These are phyloP conservation scores for Debaryomyces sp. DNA, from an alignment of 1,139 yeast genomes.

Conservation along the genomic window DNA sequence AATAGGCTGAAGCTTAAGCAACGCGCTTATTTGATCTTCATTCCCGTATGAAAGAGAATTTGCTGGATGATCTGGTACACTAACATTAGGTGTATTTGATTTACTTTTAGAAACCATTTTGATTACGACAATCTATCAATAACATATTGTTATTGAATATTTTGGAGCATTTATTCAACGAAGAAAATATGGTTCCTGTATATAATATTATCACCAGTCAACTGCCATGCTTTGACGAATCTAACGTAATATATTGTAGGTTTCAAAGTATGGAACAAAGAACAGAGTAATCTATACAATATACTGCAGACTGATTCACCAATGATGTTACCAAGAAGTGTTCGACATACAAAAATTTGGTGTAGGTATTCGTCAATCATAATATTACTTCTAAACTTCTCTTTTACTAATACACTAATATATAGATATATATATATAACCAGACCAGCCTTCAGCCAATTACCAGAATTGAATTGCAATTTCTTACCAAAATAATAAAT, in stretches of 20 bases:
- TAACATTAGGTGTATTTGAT: conserved; percentile 15
- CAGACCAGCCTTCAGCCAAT: background rate
- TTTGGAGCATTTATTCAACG: conserved; percentile 1
- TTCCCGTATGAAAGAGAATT: conserved; percentile 25
- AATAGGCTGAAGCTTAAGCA: conserved; percentile 32
- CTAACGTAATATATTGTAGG: no score
- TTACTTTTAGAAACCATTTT: conserved; percentile 16
- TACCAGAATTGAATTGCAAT: conserved; percentile 4
- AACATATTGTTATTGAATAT: background rate
- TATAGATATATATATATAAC: background rate
- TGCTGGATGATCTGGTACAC: conserved; percentile 23
- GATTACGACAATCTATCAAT: background rate
- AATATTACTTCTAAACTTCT: conserved; percentile 3
- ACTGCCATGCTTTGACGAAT: no score
- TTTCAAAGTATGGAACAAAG: no score
- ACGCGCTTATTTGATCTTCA: conserved; percentile 27
- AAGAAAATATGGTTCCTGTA: background rate
- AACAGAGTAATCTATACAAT: no score
- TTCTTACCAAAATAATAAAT: background rate
- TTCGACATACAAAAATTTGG: background rate
- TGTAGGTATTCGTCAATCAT: conserved; percentile 5
- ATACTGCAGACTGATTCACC: no score
- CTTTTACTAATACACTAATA: conserved; percentile 1
- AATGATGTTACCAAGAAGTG: no score
- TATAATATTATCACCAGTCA: background rate